Evolutionary conservation across 306 rosid species (phyloP).

Genomic region (Lithocarpus polystachyus): DNA sequence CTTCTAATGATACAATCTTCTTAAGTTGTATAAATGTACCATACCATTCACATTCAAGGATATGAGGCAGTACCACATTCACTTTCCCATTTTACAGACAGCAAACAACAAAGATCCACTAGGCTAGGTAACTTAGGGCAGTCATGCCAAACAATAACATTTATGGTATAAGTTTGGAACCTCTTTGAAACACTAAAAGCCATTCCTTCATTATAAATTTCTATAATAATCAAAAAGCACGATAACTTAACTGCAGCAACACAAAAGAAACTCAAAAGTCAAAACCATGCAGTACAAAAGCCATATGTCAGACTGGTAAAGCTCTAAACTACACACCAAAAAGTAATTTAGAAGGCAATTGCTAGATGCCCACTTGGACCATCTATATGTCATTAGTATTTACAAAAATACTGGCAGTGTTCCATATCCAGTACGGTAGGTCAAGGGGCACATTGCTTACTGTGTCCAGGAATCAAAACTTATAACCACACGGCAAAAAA

Average conservation of each 20-base stretch:
- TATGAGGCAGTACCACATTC: neutral
- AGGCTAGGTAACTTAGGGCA: neutral
- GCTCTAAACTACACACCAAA: neutral
- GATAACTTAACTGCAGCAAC: neutral
- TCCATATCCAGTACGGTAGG: neutral
- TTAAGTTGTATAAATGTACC: too few relatives aligned
- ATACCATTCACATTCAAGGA: neutral
- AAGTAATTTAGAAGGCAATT: conserved; percentile 5
- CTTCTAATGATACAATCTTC: neutral
- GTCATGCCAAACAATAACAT: neutral
- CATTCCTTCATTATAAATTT: neutral
- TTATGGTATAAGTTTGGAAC: neutral
- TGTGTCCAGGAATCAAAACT: neutral
- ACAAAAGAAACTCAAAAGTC: neutral
- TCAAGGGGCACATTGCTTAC: neutral
- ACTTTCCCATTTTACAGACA: neutral
- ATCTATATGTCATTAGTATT: neutral
- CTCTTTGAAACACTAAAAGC: neutral
- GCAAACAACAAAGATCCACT: neutral
- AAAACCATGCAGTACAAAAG: neutral
- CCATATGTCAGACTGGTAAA: neutral
- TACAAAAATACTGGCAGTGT: neutral
- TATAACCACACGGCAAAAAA: too few relatives aligned
- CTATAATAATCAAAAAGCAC: neutral
- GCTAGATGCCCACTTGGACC: neutral